Conservation (phyloP, 495 filamentous ascomycete species). For the Pyrenula aspistea region DNA sequence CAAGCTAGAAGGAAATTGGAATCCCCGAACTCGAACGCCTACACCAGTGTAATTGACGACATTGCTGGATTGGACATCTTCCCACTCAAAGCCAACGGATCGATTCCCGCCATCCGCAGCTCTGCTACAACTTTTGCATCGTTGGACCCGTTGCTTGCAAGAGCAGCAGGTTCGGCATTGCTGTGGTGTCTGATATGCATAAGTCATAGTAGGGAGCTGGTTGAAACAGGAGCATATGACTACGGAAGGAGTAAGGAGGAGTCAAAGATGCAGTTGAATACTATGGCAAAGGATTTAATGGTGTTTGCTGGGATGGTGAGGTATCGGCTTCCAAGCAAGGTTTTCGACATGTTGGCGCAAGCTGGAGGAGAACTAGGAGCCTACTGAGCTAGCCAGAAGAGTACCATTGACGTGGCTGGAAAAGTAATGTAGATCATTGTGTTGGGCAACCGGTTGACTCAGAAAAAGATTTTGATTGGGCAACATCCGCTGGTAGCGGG, state of each 20-base stretch:
- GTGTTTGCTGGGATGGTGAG: slow-evolving; percentile 89
- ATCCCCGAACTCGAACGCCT: slow-evolving; percentile 3
- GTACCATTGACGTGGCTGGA: too few species aligned
- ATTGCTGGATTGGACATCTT: slow-evolving; percentile 66
- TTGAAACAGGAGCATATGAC: slow-evolving; percentile 54
- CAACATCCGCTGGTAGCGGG: too few species aligned
- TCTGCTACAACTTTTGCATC: slow-evolving; percentile 64
- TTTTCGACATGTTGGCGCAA: slow-evolving; percentile 72
- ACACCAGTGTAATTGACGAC: slow-evolving; percentile 31
- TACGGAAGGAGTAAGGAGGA: slow-evolving; percentile 54
- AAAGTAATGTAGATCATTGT: too few species aligned
- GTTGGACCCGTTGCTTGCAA: slow-evolving; percentile 62
- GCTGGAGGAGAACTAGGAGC: slow-evolving; percentile 59
- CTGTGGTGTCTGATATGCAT: slow-evolving; percentile 88
- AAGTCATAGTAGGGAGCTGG: slow-evolving; percentile 54
- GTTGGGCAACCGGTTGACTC: too few species aligned
- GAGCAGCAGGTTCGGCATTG: slow-evolving; percentile 77
- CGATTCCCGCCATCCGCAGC: slow-evolving; percentile 59
- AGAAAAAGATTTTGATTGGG: too few species aligned
- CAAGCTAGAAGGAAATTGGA: neutral
- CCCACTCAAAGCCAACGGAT: slow-evolving; percentile 56
- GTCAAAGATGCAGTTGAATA: slow-evolving; percentile 57
- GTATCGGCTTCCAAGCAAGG: slow-evolving; percentile 63
- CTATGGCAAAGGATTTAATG: slow-evolving; percentile 76
- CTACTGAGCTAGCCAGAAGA: slow-evolving; percentile 22